Conservation (phyloP, 306 rosid species). For the Lathyrus aphaca region DNA sequence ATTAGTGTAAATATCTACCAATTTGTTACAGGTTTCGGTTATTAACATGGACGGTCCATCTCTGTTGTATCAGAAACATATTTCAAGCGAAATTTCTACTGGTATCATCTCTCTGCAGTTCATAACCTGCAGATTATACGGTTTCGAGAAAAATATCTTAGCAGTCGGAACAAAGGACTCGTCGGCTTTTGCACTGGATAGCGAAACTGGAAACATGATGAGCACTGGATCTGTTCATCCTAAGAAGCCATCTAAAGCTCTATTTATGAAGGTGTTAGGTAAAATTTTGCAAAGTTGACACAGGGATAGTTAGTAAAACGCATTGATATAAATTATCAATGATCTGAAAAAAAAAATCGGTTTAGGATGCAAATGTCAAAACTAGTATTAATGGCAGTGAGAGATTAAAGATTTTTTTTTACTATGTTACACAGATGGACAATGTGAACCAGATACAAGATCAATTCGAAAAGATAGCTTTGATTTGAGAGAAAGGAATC, state of each 20-base stretch:
- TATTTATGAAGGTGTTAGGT: constrained; percentile 80
- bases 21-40: constrained; percentile 69
- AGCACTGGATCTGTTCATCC: constrained; percentile 66
- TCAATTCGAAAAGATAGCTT: constrained; percentile 41
- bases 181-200: constrained; percentile 70
- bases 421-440: constrained; percentile 53
- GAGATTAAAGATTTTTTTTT: constrained; percentile 11
- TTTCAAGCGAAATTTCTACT: constrained; percentile 69
- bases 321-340: not conserved
- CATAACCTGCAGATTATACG: constrained; percentile 62
- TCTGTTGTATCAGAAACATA: constrained; percentile 64
- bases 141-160: constrained; percentile 74
- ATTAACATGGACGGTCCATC: constrained; percentile 67
- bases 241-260: constrained; percentile 80
- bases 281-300: constrained; percentile 42
- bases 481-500: constrained; percentile 49
- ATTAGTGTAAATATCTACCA: constrained; percentile 18
- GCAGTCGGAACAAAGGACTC: constrained; percentile 80
- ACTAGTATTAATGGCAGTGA: constrained; percentile 30
- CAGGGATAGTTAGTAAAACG: constrained; percentile 1
- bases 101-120: constrained; percentile 77
- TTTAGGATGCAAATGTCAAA: constrained; percentile 21
- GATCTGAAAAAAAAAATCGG: constrained; percentile 1
- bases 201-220: constrained; percentile 66
- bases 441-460: constrained; percentile 44